phyloP scores from a whole-genome alignment of 306 rosid species.

The Cucumis hystrix region DNA sequence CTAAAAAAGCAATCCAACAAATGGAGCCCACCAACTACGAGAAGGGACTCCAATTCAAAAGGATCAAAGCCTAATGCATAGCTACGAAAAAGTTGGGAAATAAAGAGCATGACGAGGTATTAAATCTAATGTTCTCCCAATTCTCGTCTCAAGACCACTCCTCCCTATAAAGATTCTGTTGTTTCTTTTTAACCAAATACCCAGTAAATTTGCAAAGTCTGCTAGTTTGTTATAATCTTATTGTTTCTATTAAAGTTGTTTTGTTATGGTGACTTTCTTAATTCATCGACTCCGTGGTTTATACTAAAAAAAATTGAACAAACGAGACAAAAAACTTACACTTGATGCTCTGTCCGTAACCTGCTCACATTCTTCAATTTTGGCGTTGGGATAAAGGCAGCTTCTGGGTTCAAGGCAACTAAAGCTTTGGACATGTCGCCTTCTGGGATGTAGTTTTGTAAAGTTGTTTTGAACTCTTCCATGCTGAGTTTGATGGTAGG shows the following conservation, averaged over 20 bases:
- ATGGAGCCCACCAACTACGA: not conserved
- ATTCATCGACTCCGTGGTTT: not conserved
- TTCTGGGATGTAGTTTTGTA: slow-evolving; percentile 31
- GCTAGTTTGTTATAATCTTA: not conserved
- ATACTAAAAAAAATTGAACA: not conserved
- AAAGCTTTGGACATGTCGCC: slow-evolving; percentile 72
- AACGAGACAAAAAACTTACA: slow-evolving; percentile 34
- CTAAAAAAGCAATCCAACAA: not conserved
- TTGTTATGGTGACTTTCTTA: not conserved
- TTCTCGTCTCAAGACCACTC: not conserved
- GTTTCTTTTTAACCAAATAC: not conserved
- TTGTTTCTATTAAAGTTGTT: not conserved
- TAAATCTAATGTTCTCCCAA: not conserved
- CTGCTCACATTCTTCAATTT: slow-evolving; percentile 72
- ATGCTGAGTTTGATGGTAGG: slow-evolving; percentile 35
- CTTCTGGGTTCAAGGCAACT: slow-evolving; percentile 49
- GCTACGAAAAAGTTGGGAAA: not conserved
- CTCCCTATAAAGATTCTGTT: not conserved
- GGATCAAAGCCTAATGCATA: not conserved
- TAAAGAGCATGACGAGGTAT: not conserved
- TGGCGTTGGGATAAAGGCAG: slow-evolving; percentile 53
- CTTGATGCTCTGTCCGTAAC: slow-evolving; percentile 91
- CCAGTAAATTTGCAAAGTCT: not conserved
- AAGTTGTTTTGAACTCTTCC: slow-evolving; percentile 24
- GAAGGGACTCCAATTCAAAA: not conserved